phyloP scores from a whole-genome alignment of 257 asterid species.

The Nicotiana obtusifolia region DNA sequence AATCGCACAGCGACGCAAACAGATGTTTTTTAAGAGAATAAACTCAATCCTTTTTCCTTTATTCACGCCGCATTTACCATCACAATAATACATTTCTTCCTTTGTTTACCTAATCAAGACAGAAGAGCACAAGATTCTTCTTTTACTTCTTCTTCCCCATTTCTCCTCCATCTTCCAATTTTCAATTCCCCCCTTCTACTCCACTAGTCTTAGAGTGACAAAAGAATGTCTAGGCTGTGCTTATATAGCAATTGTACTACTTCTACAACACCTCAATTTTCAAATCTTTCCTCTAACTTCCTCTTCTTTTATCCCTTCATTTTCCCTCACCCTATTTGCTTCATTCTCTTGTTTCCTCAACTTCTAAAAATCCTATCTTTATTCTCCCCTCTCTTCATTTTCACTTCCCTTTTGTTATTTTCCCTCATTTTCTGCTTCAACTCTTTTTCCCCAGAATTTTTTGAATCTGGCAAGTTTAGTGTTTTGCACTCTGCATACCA shows the following conservation, averaged over 20 bases:
- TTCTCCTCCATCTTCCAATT: slow-evolving; percentile 35
- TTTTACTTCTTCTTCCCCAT: slow-evolving; percentile 32
- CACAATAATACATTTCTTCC: slow-evolving; percentile 1
- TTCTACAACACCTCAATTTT: slow-evolving; percentile 23
- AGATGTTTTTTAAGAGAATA: background rate
- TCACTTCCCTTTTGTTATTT: slow-evolving; percentile 28
- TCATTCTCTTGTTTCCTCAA: slow-evolving; percentile 50
- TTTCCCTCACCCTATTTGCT: slow-evolving; percentile 55
- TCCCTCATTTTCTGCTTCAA: slow-evolving; percentile 12
- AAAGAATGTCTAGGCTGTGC: slow-evolving; percentile 51
- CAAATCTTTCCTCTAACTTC: slow-evolving; percentile 33
- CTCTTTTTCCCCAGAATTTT: background rate
- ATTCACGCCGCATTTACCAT: slow-evolving; percentile 70
- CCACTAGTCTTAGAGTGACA: background rate
- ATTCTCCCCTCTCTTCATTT: slow-evolving; percentile 22
- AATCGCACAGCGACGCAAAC: background rate
- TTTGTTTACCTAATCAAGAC: background rate
- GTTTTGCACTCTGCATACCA: background rate
- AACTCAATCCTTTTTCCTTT: slow-evolving; percentile 25
- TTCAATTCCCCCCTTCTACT: background rate
- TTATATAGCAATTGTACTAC: slow-evolving; percentile 5
- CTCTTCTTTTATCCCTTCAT: slow-evolving; percentile 27
- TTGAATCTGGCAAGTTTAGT: background rate
- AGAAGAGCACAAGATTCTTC: slow-evolving; percentile 7
- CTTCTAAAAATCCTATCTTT: slow-evolving; percentile 43